phyloP scores from a whole-genome alignment of 179 eudicot genomes.

The Nepenthes alata region DNA sequence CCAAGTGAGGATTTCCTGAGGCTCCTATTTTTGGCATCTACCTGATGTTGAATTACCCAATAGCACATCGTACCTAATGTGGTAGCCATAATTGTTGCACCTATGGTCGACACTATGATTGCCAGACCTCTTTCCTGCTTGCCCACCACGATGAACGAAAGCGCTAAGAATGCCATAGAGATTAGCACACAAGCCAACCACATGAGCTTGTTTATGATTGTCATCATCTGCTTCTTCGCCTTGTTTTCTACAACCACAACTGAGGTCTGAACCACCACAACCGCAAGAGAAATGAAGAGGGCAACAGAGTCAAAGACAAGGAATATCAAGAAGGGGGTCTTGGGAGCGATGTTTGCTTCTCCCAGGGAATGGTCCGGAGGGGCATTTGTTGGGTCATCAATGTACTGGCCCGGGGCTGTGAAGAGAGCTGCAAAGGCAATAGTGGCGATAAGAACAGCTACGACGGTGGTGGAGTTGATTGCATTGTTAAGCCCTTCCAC shows the following conservation, averaged over 20 bases:
- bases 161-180: conserved; percentile 73
- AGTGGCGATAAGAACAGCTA: conserved; percentile 84
- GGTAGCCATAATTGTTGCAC: conserved; percentile 61
- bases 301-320: conserved; percentile 73
- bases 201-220: conserved; percentile 90
- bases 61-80: conserved; percentile 85
- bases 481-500: conserved; percentile 81
- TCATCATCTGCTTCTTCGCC: conserved; percentile 96
- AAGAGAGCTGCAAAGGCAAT: conserved; percentile 94
- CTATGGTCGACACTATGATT: conserved; percentile 58
- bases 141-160: conserved; percentile 76
- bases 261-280: conserved; percentile 89
- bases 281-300: conserved; percentile 82
- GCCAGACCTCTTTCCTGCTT: conserved; percentile 61
- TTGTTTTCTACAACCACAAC: conserved; percentile 89
- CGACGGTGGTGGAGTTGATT: conserved; percentile 87
- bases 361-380: conserved; percentile 57
- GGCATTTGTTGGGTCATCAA: conserved; percentile 42
- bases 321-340: conserved; percentile 47
- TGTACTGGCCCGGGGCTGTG: conserved; percentile 77
- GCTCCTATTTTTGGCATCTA: conserved; percentile 43
- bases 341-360: conserved; percentile 70
- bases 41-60: conserved; percentile 80
- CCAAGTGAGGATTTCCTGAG: conserved; percentile 34
- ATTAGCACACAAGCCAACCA: conserved; percentile 84